phyloP scores from a whole-genome alignment of 805 yeast genomes.

The Phaffomyces thermotolerans region DNA sequence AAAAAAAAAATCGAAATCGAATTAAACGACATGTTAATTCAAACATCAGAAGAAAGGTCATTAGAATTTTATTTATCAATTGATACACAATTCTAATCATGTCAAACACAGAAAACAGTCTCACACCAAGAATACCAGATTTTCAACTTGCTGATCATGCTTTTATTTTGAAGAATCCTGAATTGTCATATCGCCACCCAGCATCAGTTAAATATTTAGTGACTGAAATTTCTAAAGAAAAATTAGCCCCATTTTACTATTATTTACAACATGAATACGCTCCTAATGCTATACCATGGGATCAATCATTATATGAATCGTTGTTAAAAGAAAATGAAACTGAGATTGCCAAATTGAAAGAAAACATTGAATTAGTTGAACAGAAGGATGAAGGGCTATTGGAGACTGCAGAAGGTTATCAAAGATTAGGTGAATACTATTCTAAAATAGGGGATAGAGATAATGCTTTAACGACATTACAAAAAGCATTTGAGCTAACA shows the following conservation, averaged over 20 bases:
- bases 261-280: conserved; percentile 47
- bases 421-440: conserved; percentile 81
- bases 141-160: conserved; percentile 75
- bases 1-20: too few relatives aligned
- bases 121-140: conserved; percentile 56
- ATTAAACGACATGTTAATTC: too few relatives aligned
- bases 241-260: conserved; percentile 79
- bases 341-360: conserved; percentile 41
- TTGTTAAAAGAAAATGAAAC: conserved; percentile 48
- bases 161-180: conserved; percentile 47
- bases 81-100: neutral
- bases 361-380: conserved; percentile 42
- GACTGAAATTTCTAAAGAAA: conserved; percentile 46
- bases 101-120: conserved; percentile 9
- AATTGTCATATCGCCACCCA: conserved; percentile 33
- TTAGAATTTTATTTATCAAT: too few relatives aligned
- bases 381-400: conserved; percentile 73
- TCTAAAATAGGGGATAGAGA: conserved; percentile 75
- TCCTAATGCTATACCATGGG: conserved; percentile 43
- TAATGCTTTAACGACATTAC: conserved; percentile 59
- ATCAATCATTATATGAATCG: conserved; percentile 46
- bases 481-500: conserved; percentile 68
- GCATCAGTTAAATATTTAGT: conserved; percentile 40
- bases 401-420: conserved; percentile 70
- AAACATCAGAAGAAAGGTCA: too few relatives aligned